A percentile compares a stretch with the other conserved stretches of the same genome.
phyloP scores from a whole-genome alignment of 2,329 filamentous ascomycete genomes.

The Aspergillus chevalieri region DNA sequence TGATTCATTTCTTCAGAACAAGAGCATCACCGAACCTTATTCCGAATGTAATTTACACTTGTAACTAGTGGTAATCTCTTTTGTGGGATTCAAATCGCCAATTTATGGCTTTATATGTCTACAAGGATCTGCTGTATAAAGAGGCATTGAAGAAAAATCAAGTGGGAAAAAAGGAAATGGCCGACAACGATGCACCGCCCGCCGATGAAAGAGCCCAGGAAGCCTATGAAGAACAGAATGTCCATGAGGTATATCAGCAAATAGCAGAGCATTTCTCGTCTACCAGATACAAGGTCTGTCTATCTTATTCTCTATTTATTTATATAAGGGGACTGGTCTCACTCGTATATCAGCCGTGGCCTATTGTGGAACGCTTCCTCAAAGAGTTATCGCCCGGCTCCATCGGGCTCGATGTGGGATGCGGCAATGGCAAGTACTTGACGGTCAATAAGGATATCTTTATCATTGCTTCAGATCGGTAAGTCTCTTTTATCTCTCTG shows the following conservation, averaged over 20 bases:
- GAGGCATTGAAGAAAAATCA: not conserved
- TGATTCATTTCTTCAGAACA: not conserved
- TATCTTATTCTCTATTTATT: not conserved
- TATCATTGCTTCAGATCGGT: constrained; percentile 81
- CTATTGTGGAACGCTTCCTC: constrained; percentile 77
- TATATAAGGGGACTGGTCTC: not conserved
- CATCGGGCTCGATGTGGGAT: constrained; percentile 84
- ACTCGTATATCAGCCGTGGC: constrained; percentile 63
- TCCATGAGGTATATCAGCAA: constrained; percentile 77
- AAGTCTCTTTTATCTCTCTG: constrained; percentile 42
- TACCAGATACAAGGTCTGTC: constrained; percentile 56
- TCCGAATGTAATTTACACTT: not conserved
- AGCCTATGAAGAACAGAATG: constrained; percentile 74
- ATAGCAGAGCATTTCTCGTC: constrained; percentile 46
- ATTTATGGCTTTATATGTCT: too few relatives aligned
- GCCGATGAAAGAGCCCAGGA: constrained; percentile 11
- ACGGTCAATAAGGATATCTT: constrained; percentile 69
- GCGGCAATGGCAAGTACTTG: constrained; percentile 95
- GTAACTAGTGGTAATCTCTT: too few relatives aligned
- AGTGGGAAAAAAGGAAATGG: constrained; percentile 7
- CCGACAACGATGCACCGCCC: not conserved
- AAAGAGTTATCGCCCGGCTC: constrained; percentile 59
- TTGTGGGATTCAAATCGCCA: too few relatives aligned
- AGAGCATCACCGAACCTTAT: constrained; percentile 4
- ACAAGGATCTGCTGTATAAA: too few relatives aligned